Evolutionary conservation across 1,139 yeast genomes (phyloP), one percentile per base, ranked within the genome.

Genomic region (Diutina ranongensis): DNA sequence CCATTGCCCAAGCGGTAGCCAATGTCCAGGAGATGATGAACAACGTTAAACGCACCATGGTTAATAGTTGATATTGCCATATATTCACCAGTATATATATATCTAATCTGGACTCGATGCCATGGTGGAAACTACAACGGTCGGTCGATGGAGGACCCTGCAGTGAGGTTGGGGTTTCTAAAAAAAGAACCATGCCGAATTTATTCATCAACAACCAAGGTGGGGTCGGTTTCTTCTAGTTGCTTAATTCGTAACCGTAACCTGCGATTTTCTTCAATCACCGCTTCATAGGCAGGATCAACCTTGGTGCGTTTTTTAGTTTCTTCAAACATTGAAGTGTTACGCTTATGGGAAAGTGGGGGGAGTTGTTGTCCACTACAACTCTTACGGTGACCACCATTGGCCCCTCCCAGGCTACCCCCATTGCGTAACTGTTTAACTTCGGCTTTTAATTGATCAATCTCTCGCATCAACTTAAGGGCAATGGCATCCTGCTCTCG

Each of bases 401-500:
- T 10, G 21, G 20, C 27, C 25, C 3, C 20, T 9, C 35, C 3
- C n/a, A 12, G 32, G 7, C 33, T 3, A n/a, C 27, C 32, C 3
- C 34, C 35, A 19, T 10, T 15, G 25, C 46, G 64, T 45, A 71
- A 57, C 5, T 49, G 48, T 44, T 58, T 65, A 52, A 77, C 78
- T 49, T 79, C 84, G 34, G 72, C 75, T 51, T 71, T 74, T 49
- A 79, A 60, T 9, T 50, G 50, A 21, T 69, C 70, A 35, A 79
- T 78, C 52, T 79, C 83, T 51, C 69, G 69, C 73, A 78, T 71
- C 38, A 79, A 58, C 53, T 70, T 74, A 50, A 78, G 60, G 8
- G 78, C 85, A 34, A 78, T 75, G 2, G 80, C 82, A 53, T 80
- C 86, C 55, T 80, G 85, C 55, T 80, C 85, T 48, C 78, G 69